phyloP scores from a whole-genome alignment of 495 filamentous ascomycete species.

The Barbatosphaeria neglecta region DNA sequence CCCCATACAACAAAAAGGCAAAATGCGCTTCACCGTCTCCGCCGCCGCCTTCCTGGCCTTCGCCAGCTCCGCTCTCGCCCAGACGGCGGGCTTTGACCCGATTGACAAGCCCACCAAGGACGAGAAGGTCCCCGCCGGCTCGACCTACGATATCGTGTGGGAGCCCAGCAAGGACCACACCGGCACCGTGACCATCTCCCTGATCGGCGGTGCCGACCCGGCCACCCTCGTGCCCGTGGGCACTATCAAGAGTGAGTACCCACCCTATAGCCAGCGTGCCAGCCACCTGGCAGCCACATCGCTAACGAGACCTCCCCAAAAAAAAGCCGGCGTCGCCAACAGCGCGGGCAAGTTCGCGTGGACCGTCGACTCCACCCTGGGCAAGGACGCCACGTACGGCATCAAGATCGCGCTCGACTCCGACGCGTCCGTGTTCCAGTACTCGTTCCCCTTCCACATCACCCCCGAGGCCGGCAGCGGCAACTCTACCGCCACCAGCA shows the following conservation, averaged over 20 bases:
- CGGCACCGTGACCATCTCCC: slow-evolving; percentile 23
- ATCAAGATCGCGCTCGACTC: slow-evolving; percentile 26
- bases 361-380: slow-evolving; percentile 25
- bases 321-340: slow-evolving; percentile 18
- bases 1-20: slow-evolving; percentile 7
- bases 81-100: slow-evolving; percentile 29
- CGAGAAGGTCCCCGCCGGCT: slow-evolving; percentile 26
- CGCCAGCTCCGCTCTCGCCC: slow-evolving; percentile 27
- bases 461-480: slow-evolving; percentile 12
- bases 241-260: slow-evolving; percentile 27
- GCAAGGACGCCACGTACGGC: slow-evolving; percentile 28
- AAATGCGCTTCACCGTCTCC: slow-evolving; percentile 29
- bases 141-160: slow-evolving; percentile 23
- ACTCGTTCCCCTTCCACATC: slow-evolving; percentile 38
- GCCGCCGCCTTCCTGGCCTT: slow-evolving; percentile 31
- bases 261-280: neutral
- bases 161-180: slow-evolving; percentile 12
- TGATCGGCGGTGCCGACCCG: slow-evolving; percentile 25
- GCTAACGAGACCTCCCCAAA: slow-evolving; percentile 12
- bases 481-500: slow-evolving; percentile 5
- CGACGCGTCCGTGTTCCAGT: slow-evolving; percentile 32
- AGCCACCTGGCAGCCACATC: neutral
- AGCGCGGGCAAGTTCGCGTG: slow-evolving; percentile 19
- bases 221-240: slow-evolving; percentile 13
- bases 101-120: slow-evolving; percentile 20